Percentiles rank a stretch among this genome's conserved stretches.
Evolutionary conservation across 2,329 filamentous ascomycete genomes (phyloP).

Genomic region (Fusarium mexicanum): DNA sequence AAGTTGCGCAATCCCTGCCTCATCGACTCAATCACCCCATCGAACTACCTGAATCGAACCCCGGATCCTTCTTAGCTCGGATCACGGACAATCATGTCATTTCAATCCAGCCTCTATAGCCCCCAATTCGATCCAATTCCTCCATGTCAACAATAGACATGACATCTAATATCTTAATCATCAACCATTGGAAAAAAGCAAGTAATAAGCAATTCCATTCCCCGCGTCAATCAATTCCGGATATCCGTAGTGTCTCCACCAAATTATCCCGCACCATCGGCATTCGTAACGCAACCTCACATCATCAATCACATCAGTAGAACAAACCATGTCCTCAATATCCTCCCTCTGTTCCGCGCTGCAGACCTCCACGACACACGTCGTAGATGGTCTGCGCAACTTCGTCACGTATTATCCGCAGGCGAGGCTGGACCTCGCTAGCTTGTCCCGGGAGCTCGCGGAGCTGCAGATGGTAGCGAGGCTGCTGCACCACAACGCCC

Average conservation of each 20-base stretch:
- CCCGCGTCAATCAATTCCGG: conserved; percentile 9
- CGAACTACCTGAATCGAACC: not conserved
- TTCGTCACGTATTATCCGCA: conserved; percentile 40
- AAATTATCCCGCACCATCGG: conserved; percentile 22
- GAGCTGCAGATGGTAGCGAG: conserved; percentile 42
- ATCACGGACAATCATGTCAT: not conserved
- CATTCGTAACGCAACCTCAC: conserved; percentile 4
- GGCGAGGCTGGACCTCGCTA: conserved; percentile 37
- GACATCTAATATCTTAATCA: not conserved
- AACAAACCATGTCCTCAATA: conserved; percentile 12
- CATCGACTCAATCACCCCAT: conserved; percentile 16
- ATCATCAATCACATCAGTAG: not conserved
- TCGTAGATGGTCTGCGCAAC: conserved; percentile 35
- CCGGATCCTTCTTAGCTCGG: conserved; percentile 18
- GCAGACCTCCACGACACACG: conserved; percentile 28
- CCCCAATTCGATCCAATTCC: not conserved
- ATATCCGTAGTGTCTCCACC: conserved; percentile 20
- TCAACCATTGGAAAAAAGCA: not conserved
- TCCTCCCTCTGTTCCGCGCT: conserved; percentile 35
- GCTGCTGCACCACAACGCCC: conserved; percentile 39
- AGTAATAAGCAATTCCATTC: not conserved
- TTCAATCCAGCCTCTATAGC: not conserved
- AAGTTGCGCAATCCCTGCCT: not conserved
- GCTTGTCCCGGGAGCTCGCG: conserved; percentile 42
- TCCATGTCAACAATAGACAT: not conserved